A percentile compares a stretch with the other conserved stretches of the same genome.
These are phyloP conservation scores for Verticillium klebahnii DNA, from an alignment of 2,329 filamentous ascomycete genomes.

Conservation along the genomic window DNA sequence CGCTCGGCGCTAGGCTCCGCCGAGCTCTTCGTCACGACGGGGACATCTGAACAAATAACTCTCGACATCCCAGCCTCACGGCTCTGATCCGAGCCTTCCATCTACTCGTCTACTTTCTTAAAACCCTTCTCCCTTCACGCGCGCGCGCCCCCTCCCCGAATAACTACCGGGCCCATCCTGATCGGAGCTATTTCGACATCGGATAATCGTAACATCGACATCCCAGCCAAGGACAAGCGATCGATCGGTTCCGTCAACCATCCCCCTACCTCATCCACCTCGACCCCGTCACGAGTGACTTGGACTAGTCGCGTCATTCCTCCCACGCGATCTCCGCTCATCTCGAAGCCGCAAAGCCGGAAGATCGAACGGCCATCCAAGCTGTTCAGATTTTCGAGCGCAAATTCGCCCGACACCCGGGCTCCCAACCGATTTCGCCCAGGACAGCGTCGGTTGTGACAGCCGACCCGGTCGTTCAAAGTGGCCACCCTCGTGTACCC, in stretches of 20 bases:
- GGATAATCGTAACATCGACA: background rate
- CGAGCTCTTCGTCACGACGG: background rate
- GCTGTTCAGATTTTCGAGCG: background rate
- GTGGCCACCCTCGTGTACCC: constrained; percentile 56
- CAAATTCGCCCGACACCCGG: background rate
- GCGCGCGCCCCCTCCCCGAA: background rate
- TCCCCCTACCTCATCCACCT: background rate
- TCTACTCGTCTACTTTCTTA: background rate
- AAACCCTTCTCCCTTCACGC: constrained; percentile 7
- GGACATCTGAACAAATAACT: background rate
- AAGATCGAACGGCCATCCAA: background rate
- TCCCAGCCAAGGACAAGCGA: background rate
- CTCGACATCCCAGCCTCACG: background rate
- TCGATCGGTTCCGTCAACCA: background rate
- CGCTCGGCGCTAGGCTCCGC: background rate
- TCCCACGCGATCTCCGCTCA: background rate
- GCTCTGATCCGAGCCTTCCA: background rate
- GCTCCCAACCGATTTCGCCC: background rate
- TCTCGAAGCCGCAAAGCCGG: background rate
- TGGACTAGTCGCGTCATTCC: background rate
- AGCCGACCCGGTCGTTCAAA: constrained; percentile 40
- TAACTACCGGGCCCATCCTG: background rate
- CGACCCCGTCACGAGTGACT: background rate
- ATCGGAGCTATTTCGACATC: background rate
- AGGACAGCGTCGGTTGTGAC: constrained; percentile 18